Evolutionary conservation across 805 yeast genomes (phyloP).

Genomic region (Candida chauliodis): DNA sequence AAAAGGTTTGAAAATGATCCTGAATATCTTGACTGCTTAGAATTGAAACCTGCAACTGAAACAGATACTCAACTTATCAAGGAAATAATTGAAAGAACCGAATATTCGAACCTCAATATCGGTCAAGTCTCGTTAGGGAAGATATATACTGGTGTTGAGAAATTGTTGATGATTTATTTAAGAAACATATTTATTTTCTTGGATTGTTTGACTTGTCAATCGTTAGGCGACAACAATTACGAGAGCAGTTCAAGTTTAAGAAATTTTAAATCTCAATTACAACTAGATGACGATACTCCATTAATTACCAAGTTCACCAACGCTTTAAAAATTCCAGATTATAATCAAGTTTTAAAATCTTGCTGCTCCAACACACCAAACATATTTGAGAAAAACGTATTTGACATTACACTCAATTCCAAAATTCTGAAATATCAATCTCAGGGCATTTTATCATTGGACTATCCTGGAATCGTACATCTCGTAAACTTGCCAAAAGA

Average conservation of each 20-base stretch:
- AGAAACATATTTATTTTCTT: conserved; percentile 31
- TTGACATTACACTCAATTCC: conserved; percentile 20
- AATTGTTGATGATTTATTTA: conserved; percentile 16
- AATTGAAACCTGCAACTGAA: background rate
- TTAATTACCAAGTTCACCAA: conserved; percentile 15
- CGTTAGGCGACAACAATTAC: conserved; percentile 23
- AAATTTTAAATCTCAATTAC: conserved; percentile 14
- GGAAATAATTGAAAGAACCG: background rate
- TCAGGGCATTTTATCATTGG: conserved; percentile 27
- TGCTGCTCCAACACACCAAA: conserved; percentile 5
- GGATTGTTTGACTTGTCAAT: conserved; percentile 29
- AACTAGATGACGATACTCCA: conserved; percentile 17
- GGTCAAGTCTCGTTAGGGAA: background rate
- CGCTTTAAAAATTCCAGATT: conserved; percentile 21
- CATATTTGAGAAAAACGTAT: conserved; percentile 19
- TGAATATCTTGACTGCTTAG: conserved; percentile 1
- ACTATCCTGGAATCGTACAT: conserved; percentile 53
- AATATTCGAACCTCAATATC: background rate
- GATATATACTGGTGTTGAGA: conserved; percentile 8
- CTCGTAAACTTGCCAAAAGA: conserved; percentile 51
- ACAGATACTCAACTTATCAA: background rate
- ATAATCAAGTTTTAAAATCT: conserved; percentile 16
- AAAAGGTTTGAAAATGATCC: conserved; percentile 3
- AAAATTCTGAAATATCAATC: conserved; percentile 12
- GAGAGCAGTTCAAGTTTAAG: conserved; percentile 14